Evolutionary conservation across 306 rosid species (phyloP).

Genomic region (Trifolium subterraneum): DNA sequence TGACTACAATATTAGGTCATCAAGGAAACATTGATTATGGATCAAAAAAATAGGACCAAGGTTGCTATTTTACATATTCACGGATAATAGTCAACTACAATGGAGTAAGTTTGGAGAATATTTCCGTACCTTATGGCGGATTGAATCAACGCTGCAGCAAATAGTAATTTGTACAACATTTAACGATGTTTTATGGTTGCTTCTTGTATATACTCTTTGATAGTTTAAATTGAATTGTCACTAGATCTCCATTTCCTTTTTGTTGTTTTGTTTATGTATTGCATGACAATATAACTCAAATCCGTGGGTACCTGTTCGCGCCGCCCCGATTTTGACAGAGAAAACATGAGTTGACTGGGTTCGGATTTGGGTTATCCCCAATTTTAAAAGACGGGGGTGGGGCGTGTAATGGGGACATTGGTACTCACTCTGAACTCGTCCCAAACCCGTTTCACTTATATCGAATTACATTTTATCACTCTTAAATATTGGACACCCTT

Average conservation of each 20-base stretch:
- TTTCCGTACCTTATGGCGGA: constrained; percentile 40
- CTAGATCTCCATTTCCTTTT: constrained; percentile 10
- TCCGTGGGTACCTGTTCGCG: too few relatives aligned
- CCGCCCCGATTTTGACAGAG: too few relatives aligned
- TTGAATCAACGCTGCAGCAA: constrained; percentile 39
- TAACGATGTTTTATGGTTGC: constrained; percentile 36
- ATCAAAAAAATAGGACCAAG: constrained; percentile 35
- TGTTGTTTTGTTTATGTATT: background rate
- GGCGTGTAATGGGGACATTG: too few relatives aligned
- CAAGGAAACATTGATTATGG: constrained; percentile 68
- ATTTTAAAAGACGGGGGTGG: too few relatives aligned
- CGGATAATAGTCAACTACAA: constrained; percentile 22
- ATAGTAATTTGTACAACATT: constrained; percentile 46
- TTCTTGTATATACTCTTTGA: constrained; percentile 57
- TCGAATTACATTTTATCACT: too few relatives aligned
- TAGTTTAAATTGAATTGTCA: constrained; percentile 41
- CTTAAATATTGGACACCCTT: too few relatives aligned
- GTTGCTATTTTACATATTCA: constrained; percentile 13
- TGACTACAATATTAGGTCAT: constrained; percentile 65
- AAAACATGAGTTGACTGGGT: too few relatives aligned
- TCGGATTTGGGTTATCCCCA: too few relatives aligned
- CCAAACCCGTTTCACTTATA: too few relatives aligned
- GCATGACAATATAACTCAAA: too few relatives aligned
- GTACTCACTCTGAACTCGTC: too few relatives aligned
- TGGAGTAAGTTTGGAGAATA: constrained; percentile 31